Base-by-base conservation (phyloP, 495 filamentous ascomycete species). In the Cladorrhinum samala region DNA sequence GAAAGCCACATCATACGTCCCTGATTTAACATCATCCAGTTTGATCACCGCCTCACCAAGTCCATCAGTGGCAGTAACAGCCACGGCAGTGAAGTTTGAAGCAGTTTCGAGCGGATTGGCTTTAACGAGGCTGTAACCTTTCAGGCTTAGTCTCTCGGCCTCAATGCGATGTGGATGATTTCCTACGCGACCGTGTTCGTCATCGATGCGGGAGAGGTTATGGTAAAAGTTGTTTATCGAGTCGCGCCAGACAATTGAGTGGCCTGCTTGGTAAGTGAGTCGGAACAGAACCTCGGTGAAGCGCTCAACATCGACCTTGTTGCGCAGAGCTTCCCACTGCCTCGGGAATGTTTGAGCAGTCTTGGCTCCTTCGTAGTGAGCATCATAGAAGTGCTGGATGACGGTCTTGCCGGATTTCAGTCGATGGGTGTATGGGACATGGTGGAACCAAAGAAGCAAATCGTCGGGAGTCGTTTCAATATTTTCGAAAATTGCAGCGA, bases 371-470 rank as follows among this genome's bases (percentile, higher is more conserved):
- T 55, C 67, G 66, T 89, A 87, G 64, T 89, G 74, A 24, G 82
- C 80, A 56, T 89, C 80, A 60, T 88, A 89, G 61, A 89, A 86
- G 62, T 89, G 82, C 65, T 89, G 84, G 46, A 89, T 87, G 1
- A 89, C 83, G 0, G 83, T 84, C 64, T 85, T 80, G 7, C 83
- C 82, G 5, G 74, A 82, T 39, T 85, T 70, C 13, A 89, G 77
- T 16, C 61, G 66, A 38, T 86, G 78, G 0, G 82, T 88, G 57
- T 85, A 89, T 17, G 74, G 72, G 0, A 89, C 84, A 61, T 89
- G 85, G 61, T 89, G 85, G 69, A 89, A 89, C 85, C 84, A 89
- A 5, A 89, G 68, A 0, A 88, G 61, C 5, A 89, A 71, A 40
- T 89, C 70, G 50, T 89, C 85, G 0, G 85, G 84, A 1, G 85